A percentile compares a stretch with the other conserved stretches of the same genome.
phyloP scores from a whole-genome alignment of 805 yeast species.

The Ogataea saltuana region DNA sequence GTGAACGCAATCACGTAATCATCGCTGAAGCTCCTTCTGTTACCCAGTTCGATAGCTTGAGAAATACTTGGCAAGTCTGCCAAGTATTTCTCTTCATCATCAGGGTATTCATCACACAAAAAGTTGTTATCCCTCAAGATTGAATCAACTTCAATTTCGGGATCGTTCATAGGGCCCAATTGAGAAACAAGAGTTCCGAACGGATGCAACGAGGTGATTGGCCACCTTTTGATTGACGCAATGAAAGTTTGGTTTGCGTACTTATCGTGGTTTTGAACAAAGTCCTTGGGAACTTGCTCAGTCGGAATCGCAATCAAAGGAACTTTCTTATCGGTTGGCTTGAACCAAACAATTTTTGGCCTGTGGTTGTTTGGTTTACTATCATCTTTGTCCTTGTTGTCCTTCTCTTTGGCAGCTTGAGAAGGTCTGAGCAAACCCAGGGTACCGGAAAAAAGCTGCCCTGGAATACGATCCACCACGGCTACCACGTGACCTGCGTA shows the following conservation, averaged over 20 bases:
- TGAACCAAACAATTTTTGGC: conserved; percentile 98
- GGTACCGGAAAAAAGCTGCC: conserved; percentile 93
- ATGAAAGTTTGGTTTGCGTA: conserved; percentile 84
- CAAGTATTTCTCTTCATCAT: conserved; percentile 33
- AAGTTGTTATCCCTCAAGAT: conserved; percentile 86
- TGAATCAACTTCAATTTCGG: conserved; percentile 80
- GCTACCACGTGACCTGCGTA: conserved; percentile 99
- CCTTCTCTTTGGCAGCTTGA: conserved; percentile 80
- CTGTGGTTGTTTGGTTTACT: conserved; percentile 36
- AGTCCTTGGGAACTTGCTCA: conserved; percentile 95
- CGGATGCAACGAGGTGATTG: conserved; percentile 97
- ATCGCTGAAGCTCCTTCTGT: conserved; percentile 53
- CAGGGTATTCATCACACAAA: conserved; percentile 77
- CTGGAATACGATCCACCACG: conserved; percentile 95
- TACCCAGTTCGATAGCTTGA: conserved; percentile 35
- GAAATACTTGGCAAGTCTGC: conserved; percentile 42
- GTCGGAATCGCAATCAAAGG: conserved; percentile 98
- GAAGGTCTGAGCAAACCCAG: conserved; percentile 93
- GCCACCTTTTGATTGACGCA: conserved; percentile 98
- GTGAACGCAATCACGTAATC: conserved; percentile 68
- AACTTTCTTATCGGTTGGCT: conserved; percentile 96
- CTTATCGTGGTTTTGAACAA: conserved; percentile 85
- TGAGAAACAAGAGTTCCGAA: conserved; percentile 91
- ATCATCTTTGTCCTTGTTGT: conserved; percentile 45
- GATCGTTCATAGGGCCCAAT: conserved; percentile 77